These are phyloP conservation scores for Ilyonectria sp. DNA, from an alignment of 2,329 filamentous ascomycete species.

Conservation along the genomic window DNA sequence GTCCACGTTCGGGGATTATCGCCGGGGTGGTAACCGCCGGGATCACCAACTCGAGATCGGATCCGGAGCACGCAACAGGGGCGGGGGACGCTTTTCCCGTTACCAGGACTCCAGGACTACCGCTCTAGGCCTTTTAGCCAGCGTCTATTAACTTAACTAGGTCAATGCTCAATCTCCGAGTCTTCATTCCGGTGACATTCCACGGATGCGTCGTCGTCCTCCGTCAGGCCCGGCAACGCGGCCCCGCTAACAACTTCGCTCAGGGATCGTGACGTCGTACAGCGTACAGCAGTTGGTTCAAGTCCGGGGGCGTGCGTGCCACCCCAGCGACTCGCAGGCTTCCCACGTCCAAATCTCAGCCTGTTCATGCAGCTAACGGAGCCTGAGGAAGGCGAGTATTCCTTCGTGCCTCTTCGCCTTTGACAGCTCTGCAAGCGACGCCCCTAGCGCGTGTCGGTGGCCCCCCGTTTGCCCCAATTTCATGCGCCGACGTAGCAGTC, in stretches of 20 bases:
- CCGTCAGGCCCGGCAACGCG: constrained; percentile 15
- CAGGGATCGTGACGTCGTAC: not conserved
- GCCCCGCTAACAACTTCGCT: constrained; percentile 22
- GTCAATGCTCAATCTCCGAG: constrained; percentile 32
- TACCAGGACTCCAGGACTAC: too few relatives aligned
- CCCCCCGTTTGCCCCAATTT: not conserved
- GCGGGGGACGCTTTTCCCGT: too few relatives aligned
- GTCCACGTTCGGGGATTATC: not conserved
- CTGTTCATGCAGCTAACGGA: constrained; percentile 9
- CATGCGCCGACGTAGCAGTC: constrained; percentile 15
- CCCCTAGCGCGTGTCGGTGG: constrained; percentile 19
- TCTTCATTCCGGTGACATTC: constrained; percentile 1
- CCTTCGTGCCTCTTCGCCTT: not conserved
- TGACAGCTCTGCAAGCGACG: not conserved
- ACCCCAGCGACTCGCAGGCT: not conserved
- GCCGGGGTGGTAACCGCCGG: not conserved
- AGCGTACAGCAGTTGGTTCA: not conserved
- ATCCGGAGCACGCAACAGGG: constrained; percentile 4
- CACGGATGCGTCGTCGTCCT: constrained; percentile 10
- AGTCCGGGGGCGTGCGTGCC: not conserved
- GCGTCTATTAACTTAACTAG: not conserved
- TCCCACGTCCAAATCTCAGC: constrained; percentile 8
- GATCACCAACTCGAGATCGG: constrained; percentile 2
- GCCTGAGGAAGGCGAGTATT: not conserved
- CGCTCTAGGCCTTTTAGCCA: not conserved